A percentile compares a stretch with the other conserved stretches of the same genome.
phyloP scores from a whole-genome alignment of 1,284 basidiomycete species.

The Puccinia novopanici region DNA sequence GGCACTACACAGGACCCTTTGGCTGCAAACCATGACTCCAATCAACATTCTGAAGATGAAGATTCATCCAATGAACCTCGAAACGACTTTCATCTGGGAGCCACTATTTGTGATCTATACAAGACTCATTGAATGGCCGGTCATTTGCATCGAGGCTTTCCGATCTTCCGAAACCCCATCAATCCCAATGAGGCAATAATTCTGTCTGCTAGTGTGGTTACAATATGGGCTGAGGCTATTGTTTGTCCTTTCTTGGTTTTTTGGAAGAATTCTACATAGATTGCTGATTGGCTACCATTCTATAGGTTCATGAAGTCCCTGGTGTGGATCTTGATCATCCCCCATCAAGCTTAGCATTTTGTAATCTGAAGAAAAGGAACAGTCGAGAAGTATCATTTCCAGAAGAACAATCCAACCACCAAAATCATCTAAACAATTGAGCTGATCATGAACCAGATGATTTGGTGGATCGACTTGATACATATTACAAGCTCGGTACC shows the following conservation, averaged over 20 bases:
- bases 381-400: background rate
- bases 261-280: background rate
- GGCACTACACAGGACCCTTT: background rate
- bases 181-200: background rate
- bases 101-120: background rate
- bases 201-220: background rate
- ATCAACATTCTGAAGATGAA: background rate
- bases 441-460: no score
- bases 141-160: background rate
- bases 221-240: background rate
- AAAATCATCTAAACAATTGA: background rate
- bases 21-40: background rate
- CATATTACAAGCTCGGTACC: background rate
- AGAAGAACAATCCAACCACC: background rate
- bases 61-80: background rate
- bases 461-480: background rate
- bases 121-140: background rate
- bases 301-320: background rate
- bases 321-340: constrained; percentile 1
- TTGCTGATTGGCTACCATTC: background rate
- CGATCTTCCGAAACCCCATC: background rate
- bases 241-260: background rate
- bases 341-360: background rate
- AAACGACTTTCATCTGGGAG: background rate
- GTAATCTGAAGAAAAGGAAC: background rate